Conservation (phyloP, 768 basidiomycete genomes). For the Guyanaporus albipodus region DNA sequence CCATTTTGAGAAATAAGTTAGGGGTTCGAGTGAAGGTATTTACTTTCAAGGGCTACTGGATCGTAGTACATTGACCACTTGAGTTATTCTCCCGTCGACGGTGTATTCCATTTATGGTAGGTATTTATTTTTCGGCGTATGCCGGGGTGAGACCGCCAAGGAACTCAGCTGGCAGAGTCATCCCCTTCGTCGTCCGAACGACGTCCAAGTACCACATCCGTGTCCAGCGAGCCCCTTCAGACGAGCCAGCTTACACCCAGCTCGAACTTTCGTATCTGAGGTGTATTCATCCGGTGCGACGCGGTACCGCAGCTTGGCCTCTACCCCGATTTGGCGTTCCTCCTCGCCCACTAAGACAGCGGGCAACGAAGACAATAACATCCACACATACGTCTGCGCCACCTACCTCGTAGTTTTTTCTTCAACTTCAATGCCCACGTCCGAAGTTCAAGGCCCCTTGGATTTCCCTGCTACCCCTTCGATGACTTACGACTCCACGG, state of each 20-base stretch:
- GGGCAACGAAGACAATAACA: conserved; percentile 17
- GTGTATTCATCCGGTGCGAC: background rate
- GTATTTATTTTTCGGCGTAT: conserved; percentile 17
- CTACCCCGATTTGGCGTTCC: conserved; percentile 21
- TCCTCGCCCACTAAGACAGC: conserved; percentile 1
- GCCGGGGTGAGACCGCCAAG: conserved; percentile 14
- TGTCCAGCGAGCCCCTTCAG: background rate
- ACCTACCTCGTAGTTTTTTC: too few relatives aligned
- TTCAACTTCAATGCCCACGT: conserved; percentile 17
- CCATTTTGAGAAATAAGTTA: too few relatives aligned
- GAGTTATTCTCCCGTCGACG: too few relatives aligned
- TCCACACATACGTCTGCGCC: too few relatives aligned
- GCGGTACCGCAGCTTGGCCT: conserved; percentile 1
- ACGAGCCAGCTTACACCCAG: background rate
- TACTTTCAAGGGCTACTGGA: too few relatives aligned
- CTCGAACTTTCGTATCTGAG: background rate
- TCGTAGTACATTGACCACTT: too few relatives aligned
- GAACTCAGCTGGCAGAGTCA: conserved; percentile 8
- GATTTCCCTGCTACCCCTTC: conserved; percentile 12
- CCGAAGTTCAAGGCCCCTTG: conserved; percentile 21
- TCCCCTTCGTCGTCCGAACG: conserved; percentile 1
- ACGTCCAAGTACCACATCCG: conserved; percentile 9
- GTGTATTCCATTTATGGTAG: background rate
- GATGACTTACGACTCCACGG: conserved; percentile 4
- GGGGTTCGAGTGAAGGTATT: too few relatives aligned